Percentiles rank a stretch among this genome's conserved stretches.
These are phyloP conservation scores for Lodderomyces pseudojiufengensis DNA, from an alignment of 1,139 yeast species.

Conservation along the genomic window DNA sequence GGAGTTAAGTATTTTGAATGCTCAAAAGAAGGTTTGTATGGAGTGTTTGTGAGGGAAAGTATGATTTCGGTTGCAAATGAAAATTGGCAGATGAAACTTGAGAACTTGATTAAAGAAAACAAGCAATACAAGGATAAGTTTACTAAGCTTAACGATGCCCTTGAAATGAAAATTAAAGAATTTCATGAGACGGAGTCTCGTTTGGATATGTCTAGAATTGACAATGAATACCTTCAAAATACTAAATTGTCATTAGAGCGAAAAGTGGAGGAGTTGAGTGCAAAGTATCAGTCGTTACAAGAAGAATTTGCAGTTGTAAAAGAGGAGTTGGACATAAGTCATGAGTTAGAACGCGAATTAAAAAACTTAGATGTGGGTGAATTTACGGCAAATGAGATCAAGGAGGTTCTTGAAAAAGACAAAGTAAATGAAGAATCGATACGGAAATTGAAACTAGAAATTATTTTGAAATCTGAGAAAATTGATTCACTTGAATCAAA, in stretches of 20 bases:
- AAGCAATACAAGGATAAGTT: conserved; percentile 20
- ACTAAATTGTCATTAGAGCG: conserved; percentile 33
- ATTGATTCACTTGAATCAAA: conserved; percentile 21
- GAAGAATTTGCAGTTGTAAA: conserved; percentile 39
- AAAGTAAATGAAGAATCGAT: conserved; percentile 27
- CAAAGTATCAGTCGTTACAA: conserved; percentile 34
- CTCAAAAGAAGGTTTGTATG: conserved; percentile 38
- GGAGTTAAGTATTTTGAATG: conserved; percentile 64
- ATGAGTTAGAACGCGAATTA: conserved; percentile 38
- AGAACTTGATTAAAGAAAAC: background rate
- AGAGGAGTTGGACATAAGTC: conserved; percentile 45
- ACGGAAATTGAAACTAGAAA: conserved; percentile 12
- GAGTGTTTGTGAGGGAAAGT: conserved; percentile 52
- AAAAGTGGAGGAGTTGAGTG: conserved; percentile 26
- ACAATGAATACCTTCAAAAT: conserved; percentile 49
- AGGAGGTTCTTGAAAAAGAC: conserved; percentile 24
- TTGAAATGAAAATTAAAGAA: conserved; percentile 10
- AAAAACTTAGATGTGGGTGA: conserved; percentile 15
- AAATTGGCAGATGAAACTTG: background rate
- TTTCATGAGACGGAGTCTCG: conserved; percentile 26
- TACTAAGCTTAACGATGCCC: conserved; percentile 17
- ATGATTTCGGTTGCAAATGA: conserved; percentile 6
- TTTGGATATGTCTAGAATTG: conserved; percentile 52
- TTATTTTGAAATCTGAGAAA: too few species aligned
- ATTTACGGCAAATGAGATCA: conserved; percentile 18